phyloP scores from a whole-genome alignment of 495 filamentous ascomycete genomes.

The Daldinia decipiens region DNA sequence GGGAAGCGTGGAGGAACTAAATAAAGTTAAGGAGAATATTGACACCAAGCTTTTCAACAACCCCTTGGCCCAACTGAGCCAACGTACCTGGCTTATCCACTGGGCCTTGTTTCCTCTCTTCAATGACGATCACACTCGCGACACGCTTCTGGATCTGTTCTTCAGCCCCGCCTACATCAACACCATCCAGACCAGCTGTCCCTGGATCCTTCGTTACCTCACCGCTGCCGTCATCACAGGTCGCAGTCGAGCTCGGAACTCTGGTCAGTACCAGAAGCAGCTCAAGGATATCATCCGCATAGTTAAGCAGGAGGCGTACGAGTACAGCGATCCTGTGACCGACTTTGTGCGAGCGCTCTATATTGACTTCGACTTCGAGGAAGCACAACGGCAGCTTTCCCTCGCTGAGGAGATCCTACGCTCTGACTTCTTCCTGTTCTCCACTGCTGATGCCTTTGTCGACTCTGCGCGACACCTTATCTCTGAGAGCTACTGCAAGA shows the following conservation, averaged over 20 bases:
- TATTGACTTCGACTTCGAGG: conserved; percentile 98
- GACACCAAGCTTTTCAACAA: conserved; percentile 94
- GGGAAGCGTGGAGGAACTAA: conserved; percentile 91
- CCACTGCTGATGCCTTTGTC: conserved; percentile 86
- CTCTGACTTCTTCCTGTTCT: conserved; percentile 93
- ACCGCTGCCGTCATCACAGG: conserved; percentile 96
- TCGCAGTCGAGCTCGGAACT: conserved; percentile 83
- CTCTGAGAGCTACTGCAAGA: conserved; percentile 99
- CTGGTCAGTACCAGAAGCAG: conserved; percentile 93
- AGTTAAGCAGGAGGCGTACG: conserved; percentile 95
- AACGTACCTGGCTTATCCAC: conserved; percentile 97
- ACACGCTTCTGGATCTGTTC: conserved; percentile 91
- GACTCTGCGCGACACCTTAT: conserved; percentile 95
- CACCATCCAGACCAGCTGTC: conserved; percentile 97
- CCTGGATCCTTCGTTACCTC: conserved; percentile 96
- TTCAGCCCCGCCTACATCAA: conserved; percentile 98
- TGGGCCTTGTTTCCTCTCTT: conserved; percentile 99
- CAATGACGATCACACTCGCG: conserved; percentile 92
- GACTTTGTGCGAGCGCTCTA: conserved; percentile 96
- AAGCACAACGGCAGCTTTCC: conserved; percentile 90
- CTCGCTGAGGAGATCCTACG: conserved; percentile 92
- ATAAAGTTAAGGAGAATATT: conserved; percentile 91
- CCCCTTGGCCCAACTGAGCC: conserved; percentile 90
- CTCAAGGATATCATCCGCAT: conserved; percentile 95
- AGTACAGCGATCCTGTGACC: conserved; percentile 95